A percentile compares a stretch with the other conserved stretches of the same genome.
Evolutionary conservation across 176 grass and related monocot species (phyloP).

Genomic region (Phragmites australis): DNA sequence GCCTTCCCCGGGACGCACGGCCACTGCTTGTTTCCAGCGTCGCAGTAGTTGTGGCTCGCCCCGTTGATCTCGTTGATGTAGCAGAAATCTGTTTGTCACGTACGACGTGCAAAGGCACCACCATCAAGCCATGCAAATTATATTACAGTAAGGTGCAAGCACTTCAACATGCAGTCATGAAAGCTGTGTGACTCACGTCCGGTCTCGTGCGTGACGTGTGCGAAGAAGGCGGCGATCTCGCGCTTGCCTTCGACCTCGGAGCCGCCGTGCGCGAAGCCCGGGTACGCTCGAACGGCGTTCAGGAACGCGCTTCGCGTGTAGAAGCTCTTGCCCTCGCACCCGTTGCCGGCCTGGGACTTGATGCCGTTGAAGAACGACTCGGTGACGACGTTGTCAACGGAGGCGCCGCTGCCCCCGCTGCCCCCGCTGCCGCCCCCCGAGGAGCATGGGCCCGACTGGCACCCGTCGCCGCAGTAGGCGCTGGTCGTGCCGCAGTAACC

Average conservation of each 20-base stretch:
- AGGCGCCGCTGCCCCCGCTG: neutral
- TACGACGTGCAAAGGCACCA: too few relatives aligned
- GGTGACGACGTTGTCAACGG: conserved; percentile 26
- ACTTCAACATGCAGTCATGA: too few relatives aligned
- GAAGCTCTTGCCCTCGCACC: conserved; percentile 59
- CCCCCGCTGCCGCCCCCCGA: neutral
- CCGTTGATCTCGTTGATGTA: conserved; percentile 79
- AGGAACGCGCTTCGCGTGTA: conserved; percentile 69
- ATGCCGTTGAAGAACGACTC: conserved; percentile 50
- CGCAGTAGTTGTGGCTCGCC: conserved; percentile 50
- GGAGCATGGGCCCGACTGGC: conserved; percentile 40
- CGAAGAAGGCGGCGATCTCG: conserved; percentile 85
- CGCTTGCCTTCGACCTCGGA: conserved; percentile 49
- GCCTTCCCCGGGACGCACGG: conserved; percentile 45
- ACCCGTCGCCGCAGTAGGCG: conserved; percentile 44
- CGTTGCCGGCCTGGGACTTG: conserved; percentile 37
- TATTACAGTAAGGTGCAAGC: too few relatives aligned
- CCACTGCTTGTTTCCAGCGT: conserved; percentile 32
- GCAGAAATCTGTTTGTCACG: conserved; percentile 47
- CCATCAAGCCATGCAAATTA: neutral
- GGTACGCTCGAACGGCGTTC: neutral
- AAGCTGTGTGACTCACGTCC: neutral
- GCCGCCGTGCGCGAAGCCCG: conserved; percentile 44
- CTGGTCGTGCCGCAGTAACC: conserved; percentile 36
- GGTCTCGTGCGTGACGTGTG: conserved; percentile 56